These are phyloP conservation scores for Pseudonitzschia pungens DNA, from an alignment of 108 stramenopile genomes.

Conservation along the genomic window DNA sequence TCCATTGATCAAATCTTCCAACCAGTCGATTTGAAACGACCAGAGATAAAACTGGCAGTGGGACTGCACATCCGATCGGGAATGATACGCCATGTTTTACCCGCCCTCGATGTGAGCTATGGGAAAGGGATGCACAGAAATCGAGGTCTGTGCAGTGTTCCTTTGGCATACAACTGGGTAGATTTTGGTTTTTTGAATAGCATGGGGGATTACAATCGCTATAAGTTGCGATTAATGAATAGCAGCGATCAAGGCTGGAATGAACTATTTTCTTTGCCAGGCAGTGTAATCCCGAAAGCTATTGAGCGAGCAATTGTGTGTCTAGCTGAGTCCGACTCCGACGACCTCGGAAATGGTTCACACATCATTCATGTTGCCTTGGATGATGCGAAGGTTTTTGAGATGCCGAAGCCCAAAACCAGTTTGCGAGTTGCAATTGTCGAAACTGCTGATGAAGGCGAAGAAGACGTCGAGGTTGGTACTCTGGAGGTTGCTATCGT, in stretches of 20 bases:
- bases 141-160: conserved; percentile 40
- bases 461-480: conserved; percentile 13
- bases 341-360: conserved; percentile 25
- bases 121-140: conserved; percentile 25
- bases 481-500: conserved; percentile 24
- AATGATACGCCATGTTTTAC: conserved; percentile 37
- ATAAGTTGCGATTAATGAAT: not conserved
- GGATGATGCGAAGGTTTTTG: not conserved
- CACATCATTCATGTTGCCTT: conserved; percentile 32
- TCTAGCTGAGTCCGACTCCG: conserved; percentile 14
- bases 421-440: conserved; percentile 10
- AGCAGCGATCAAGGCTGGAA: conserved; percentile 5
- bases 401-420: conserved; percentile 7
- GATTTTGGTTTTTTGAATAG: conserved; percentile 16
- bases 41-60: conserved; percentile 28
- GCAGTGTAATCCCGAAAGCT: conserved; percentile 1
- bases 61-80: conserved; percentile 39
- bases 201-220: conserved; percentile 15
- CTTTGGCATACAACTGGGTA: conserved; percentile 36
- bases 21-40: conserved; percentile 36
- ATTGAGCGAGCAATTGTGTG: conserved; percentile 20
- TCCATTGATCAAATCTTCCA: conserved; percentile 34
- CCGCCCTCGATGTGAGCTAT: conserved; percentile 36
- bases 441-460: conserved; percentile 1
- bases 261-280: not conserved